phyloP scores from a whole-genome alignment of 768 basidiomycete genomes.

The Boletellus emodensis region DNA sequence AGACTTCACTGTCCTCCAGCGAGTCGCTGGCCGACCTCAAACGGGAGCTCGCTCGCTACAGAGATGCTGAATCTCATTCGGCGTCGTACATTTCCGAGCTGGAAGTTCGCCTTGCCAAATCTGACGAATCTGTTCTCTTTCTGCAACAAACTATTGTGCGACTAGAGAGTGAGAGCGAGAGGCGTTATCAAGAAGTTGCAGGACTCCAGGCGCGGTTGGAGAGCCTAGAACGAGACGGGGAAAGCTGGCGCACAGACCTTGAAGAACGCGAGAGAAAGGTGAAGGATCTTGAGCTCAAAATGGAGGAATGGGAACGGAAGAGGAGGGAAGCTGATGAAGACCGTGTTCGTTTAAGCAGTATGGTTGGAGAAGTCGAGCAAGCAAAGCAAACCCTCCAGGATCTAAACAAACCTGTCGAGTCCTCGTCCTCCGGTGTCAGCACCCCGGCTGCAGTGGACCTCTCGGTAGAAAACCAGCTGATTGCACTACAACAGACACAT shows the following conservation, averaged over 20 bases:
- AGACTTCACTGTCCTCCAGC: slow-evolving; percentile 68
- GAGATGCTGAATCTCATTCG: slow-evolving; percentile 70
- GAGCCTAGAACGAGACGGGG: slow-evolving; percentile 63
- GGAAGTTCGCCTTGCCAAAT: slow-evolving; percentile 72
- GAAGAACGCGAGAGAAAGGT: slow-evolving; percentile 79
- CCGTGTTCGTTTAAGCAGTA: slow-evolving; percentile 57
- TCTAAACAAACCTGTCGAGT: slow-evolving; percentile 25
- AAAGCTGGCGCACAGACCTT: slow-evolving; percentile 80
- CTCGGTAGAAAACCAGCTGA: slow-evolving; percentile 56
- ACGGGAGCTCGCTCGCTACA: slow-evolving; percentile 75
- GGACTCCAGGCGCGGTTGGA: slow-evolving; percentile 70
- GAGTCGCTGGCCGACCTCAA: slow-evolving; percentile 80
- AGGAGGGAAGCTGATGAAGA: slow-evolving; percentile 65
- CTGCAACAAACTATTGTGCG: slow-evolving; percentile 69
- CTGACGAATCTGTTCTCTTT: slow-evolving; percentile 70
- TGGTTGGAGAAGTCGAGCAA: slow-evolving; percentile 67
- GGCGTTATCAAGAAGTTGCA: slow-evolving; percentile 68
- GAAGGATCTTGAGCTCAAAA: slow-evolving; percentile 69
- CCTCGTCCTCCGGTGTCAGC: slow-evolving; percentile 28
- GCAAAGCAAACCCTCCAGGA: slow-evolving; percentile 67
- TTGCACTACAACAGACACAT: slow-evolving; percentile 77
- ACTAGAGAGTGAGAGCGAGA: slow-evolving; percentile 72
- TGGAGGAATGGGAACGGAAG: slow-evolving; percentile 75
- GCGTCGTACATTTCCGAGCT: slow-evolving; percentile 81
- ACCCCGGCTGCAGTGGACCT: slow-evolving; percentile 34